These are phyloP conservation scores for Luzula sylvatica DNA, from an alignment of 176 grass and related monocot species.

Conservation along the genomic window DNA sequence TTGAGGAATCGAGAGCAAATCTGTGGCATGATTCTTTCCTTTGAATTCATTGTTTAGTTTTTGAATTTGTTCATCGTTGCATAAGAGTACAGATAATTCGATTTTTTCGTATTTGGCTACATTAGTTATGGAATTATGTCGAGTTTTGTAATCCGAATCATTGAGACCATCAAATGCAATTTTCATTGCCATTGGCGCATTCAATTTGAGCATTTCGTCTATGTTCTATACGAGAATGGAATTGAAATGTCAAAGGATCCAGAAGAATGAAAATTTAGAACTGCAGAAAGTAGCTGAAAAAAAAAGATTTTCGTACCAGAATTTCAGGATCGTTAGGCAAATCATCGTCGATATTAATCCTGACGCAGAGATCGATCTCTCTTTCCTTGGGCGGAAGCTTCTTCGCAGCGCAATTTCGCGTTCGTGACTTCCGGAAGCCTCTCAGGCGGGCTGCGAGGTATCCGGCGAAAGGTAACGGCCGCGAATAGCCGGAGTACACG, in stretches of 20 bases:
- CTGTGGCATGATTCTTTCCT: constrained; percentile 43
- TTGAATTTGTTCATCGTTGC: constrained; percentile 60
- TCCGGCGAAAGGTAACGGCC: constrained; percentile 24
- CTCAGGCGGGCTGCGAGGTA: constrained; percentile 36
- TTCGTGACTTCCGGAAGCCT: constrained; percentile 40
- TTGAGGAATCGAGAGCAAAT: constrained; percentile 68
- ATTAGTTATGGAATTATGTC: constrained; percentile 58
- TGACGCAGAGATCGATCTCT: constrained; percentile 73
- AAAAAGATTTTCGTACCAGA: constrained; percentile 34
- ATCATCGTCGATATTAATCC: constrained; percentile 49
- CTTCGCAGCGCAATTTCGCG: constrained; percentile 42
- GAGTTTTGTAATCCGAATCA: constrained; percentile 61
- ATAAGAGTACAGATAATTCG: constrained; percentile 66
- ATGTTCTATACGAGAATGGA: constrained; percentile 41
- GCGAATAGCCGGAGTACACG: constrained; percentile 17
- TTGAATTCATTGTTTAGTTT: constrained; percentile 70
- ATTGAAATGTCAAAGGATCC: neutral
- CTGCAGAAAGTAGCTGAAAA: neutral
- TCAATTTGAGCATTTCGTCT: constrained; percentile 79
- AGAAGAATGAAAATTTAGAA: too few relatives aligned
- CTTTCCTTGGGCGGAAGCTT: constrained; percentile 48
- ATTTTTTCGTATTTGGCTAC: constrained; percentile 70
- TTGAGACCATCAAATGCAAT: constrained; percentile 78
- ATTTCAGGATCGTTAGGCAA: constrained; percentile 78
- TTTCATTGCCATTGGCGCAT: constrained; percentile 90